Evolutionary conservation across 805 yeast species (phyloP).

Genomic region (Schwanniomyces occidentalis): DNA sequence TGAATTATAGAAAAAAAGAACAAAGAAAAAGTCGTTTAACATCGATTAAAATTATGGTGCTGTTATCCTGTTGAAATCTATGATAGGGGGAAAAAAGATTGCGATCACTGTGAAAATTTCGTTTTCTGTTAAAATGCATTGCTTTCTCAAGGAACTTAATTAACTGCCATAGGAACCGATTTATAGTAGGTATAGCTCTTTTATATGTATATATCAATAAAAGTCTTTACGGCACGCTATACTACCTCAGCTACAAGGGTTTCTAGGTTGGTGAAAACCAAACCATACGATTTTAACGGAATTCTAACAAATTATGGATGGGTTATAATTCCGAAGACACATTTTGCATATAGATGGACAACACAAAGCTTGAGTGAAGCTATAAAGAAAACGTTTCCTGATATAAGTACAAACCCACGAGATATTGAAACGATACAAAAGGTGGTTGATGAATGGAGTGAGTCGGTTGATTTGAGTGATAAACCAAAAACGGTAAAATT

Average conservation of each 20-base stretch:
- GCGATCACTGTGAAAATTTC: too few species aligned
- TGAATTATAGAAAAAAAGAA: too few species aligned
- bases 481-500: conserved; percentile 7
- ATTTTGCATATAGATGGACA: conserved; percentile 20
- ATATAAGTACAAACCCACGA: conserved; percentile 7
- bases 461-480: conserved; percentile 2
- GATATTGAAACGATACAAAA: conserved; percentile 10
- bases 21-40: too few species aligned
- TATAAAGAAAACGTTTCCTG: conserved; percentile 13
- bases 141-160: too few species aligned
- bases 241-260: not conserved
- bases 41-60: too few species aligned
- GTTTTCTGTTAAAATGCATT: too few species aligned
- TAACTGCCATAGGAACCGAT: too few species aligned
- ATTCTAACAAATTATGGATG: conserved; percentile 22
- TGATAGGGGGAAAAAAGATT: too few species aligned
- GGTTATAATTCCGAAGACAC: conserved; percentile 16
- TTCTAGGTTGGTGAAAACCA: conserved; percentile 1
- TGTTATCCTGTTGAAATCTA: too few species aligned
- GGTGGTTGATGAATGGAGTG: conserved; percentile 17
- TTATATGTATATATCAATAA: conserved; percentile 1
- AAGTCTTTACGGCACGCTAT: not conserved
- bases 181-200: too few species aligned
- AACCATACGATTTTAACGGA: conserved; percentile 12
- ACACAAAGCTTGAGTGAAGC: conserved; percentile 9